phyloP scores from a whole-genome alignment of 768 basidiomycete species.

The Boletus speciosus region DNA sequence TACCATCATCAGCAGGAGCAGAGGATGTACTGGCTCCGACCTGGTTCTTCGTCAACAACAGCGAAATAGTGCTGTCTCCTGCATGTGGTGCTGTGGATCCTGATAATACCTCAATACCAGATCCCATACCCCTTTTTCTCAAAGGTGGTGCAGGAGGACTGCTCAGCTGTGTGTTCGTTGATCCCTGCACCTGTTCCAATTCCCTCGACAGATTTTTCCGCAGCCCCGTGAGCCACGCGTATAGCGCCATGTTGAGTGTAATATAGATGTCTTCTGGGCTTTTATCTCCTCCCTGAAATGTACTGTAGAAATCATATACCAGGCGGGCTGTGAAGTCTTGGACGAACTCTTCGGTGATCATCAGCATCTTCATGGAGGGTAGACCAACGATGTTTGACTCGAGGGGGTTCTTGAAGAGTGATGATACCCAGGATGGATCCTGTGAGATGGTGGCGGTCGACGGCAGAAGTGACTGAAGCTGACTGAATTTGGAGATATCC shows the following conservation, averaged over 20 bases:
- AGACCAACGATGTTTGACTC: slow-evolving; percentile 78
- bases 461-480: slow-evolving; percentile 48
- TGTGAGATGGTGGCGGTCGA: slow-evolving; percentile 38
- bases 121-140: slow-evolving; percentile 35
- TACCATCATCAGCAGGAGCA: slow-evolving; percentile 9
- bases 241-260: slow-evolving; percentile 77
- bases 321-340: slow-evolving; percentile 43
- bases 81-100: slow-evolving; percentile 3
- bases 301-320: slow-evolving; percentile 69
- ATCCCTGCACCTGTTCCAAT: slow-evolving; percentile 67
- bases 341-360: slow-evolving; percentile 63
- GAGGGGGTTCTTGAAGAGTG: slow-evolving; percentile 54
- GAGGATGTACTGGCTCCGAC: background rate
- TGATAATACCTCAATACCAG: slow-evolving; percentile 9
- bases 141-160: slow-evolving; percentile 29
- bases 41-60: slow-evolving; percentile 7
- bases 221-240: slow-evolving; percentile 76
- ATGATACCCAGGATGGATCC: slow-evolving; percentile 55
- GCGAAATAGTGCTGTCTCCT: slow-evolving; percentile 3
- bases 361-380: slow-evolving; percentile 78
- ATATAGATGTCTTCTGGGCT: slow-evolving; percentile 79
- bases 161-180: slow-evolving; percentile 47
- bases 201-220: slow-evolving; percentile 74
- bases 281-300: slow-evolving; percentile 55
- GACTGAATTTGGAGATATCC: slow-evolving; percentile 70